Evolutionary conservation across 768 basidiomycete species (phyloP), one percentile per base, ranked within the genome.

Genomic region (Lentinula sp.): DNA sequence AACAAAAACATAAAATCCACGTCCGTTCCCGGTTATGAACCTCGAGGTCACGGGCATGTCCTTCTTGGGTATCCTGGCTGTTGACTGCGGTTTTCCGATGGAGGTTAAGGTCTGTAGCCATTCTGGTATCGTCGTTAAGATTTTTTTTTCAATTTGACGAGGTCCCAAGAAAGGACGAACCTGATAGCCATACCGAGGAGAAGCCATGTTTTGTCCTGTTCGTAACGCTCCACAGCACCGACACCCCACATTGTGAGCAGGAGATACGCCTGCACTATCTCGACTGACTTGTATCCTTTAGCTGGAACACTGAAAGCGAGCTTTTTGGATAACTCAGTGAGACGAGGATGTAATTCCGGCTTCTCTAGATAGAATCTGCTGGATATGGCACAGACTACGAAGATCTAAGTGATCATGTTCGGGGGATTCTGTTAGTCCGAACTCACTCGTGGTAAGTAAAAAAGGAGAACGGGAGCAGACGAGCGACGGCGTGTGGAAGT

Each of bases 391-490:
- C 95, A 98, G 63, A 99, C 95, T 98, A 54, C 51, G 45, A 23
- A 18, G 23, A 51, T 62, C 53, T 52, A 61, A 42, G 50, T 11
- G 61, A 51, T 49, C 52, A 32, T 35, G 40, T 45, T 40, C 52
- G 61, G 15, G 23, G 40, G 40, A 35, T 32, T 34, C 21, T 35
- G 39, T 49, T 62, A 51, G 15, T 67, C 55, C 48, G 32, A 18
- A 82, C 87, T 62, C 67, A 91, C 91, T 91, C 18, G 95, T 93
- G 16, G 97, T 98, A 59, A 98, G 81, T 51, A 99, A 75, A 75
- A 99, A 98, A 0, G 96, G 96, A 40, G 92, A 95, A 23, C 97
- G 86, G 31, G 92, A 93, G 69, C 95, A 95, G 15, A 98, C 92
- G 40, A 97, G 82, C 3, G 93, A 85, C 1, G 96, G 95, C 0